Evolutionary conservation across 2,329 filamentous ascomycete genomes (phyloP).

Genomic region (Diaporthe caulivora): DNA sequence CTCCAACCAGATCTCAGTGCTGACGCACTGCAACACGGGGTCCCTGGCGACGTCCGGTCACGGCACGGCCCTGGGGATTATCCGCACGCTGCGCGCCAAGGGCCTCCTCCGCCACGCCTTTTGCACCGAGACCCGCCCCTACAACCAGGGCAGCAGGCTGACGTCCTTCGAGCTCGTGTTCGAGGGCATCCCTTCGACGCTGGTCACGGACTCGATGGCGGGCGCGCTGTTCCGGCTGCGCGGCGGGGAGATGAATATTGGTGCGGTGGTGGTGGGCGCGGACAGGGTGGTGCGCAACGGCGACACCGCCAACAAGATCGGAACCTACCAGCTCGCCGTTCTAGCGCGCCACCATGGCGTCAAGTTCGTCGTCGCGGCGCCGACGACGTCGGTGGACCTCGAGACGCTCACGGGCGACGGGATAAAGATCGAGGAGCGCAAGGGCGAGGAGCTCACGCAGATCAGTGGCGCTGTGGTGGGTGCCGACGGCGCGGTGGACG

Average conservation of each 20-base stretch:
- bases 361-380: conserved; percentile 95
- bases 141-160: conserved; percentile 95
- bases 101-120: conserved; percentile 83
- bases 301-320: conserved; percentile 98
- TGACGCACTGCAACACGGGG: conserved; percentile 98
- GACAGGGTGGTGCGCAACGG: conserved; percentile 96
- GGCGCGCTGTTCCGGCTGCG: conserved; percentile 80
- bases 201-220: conserved; percentile 98
- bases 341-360: conserved; percentile 88
- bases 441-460: conserved; percentile 83
- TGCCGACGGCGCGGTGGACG: conserved; percentile 73
- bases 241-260: conserved; percentile 75
- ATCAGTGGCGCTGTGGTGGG: conserved; percentile 81
- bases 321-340: conserved; percentile 94
- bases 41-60: conserved; percentile 98
- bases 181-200: conserved; percentile 88
- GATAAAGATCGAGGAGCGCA: conserved; percentile 93
- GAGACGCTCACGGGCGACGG: conserved; percentile 80
- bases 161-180: conserved; percentile 98
- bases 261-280: conserved; percentile 92
- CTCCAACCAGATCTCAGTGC: conserved; percentile 75
- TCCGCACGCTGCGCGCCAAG: conserved; percentile 81
- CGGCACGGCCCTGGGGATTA: conserved; percentile 93
- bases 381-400: conserved; percentile 93
- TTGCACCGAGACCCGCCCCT: conserved; percentile 96